A percentile compares a stretch with the other conserved stretches of the same genome.
phyloP scores from a whole-genome alignment of 2,329 filamentous ascomycete genomes.

The Microascus cirrosus region DNA sequence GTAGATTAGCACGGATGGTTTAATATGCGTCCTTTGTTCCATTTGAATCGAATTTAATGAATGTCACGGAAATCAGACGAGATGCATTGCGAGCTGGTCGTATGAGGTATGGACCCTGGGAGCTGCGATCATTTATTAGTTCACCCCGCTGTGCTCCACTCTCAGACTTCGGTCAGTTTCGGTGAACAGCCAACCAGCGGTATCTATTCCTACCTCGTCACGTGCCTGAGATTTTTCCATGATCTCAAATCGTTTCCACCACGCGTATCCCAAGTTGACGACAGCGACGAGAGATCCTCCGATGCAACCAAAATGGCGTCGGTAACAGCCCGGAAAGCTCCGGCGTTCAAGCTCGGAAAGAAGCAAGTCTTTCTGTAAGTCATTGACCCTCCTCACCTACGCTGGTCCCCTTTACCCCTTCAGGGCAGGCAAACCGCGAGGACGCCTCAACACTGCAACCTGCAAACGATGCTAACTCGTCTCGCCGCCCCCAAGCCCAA shows the following conservation, averaged over 20 bases:
- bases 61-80: neutral
- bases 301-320: conserved; percentile 24
- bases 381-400: neutral
- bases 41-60: neutral
- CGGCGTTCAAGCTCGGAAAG: conserved; percentile 34
- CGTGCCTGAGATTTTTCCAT: neutral
- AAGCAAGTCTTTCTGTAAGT: conserved; percentile 47
- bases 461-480: neutral
- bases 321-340: conserved; percentile 25
- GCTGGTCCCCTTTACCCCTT: too few species aligned
- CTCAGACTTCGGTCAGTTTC: neutral
- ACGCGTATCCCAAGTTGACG: neutral
- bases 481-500: conserved; percentile 45
- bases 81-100: neutral
- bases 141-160: neutral
- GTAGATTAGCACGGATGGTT: neutral
- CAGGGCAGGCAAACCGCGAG: neutral
- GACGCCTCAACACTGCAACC: too few species aligned
- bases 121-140: neutral
- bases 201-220: neutral
- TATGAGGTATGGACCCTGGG: neutral
- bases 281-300: neutral
- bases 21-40: neutral
- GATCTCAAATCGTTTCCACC: neutral
- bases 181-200: neutral